phyloP scores from a whole-genome alignment of 805 yeast genomes.

The Candida suzukii region DNA sequence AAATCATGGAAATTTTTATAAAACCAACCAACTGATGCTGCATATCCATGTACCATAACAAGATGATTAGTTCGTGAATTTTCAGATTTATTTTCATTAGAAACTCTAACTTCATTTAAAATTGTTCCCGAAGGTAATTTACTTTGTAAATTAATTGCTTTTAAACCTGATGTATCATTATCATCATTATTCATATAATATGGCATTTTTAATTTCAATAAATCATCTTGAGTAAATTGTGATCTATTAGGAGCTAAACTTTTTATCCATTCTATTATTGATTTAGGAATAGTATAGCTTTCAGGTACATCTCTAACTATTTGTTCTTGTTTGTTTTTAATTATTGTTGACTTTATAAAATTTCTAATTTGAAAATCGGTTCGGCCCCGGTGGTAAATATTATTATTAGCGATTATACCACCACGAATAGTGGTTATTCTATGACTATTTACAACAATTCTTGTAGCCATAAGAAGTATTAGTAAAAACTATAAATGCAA shows the following conservation, averaged over 20 bases:
- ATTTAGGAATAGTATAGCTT: background rate
- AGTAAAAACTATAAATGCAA: too few relatives aligned
- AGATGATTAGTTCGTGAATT: conserved; percentile 23
- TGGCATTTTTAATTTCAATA: background rate
- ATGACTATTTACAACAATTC: too few relatives aligned
- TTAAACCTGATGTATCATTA: background rate
- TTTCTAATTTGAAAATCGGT: background rate
- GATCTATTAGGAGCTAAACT: background rate
- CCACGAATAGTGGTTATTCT: too few relatives aligned
- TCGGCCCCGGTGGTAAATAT: background rate
- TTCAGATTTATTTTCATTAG: conserved; percentile 8
- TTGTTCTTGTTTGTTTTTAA: background rate
- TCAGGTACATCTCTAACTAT: background rate
- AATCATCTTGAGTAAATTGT: background rate
- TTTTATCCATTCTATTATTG: background rate
- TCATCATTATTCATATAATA: background rate
- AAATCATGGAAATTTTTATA: conserved; percentile 44
- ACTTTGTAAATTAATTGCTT: background rate
- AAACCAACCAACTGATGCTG: conserved; percentile 50
- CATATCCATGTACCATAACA: conserved; percentile 52
- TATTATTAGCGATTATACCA: too few relatives aligned
- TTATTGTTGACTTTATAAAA: too few relatives aligned
- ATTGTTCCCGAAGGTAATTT: conserved; percentile 4
- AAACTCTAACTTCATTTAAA: conserved; percentile 21
- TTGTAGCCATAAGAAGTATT: too few relatives aligned